A percentile compares a stretch with the other conserved stretches of the same genome.
phyloP scores from a whole-genome alignment of 106 monocot genomes.

The Xerophyta viscosa region DNA sequence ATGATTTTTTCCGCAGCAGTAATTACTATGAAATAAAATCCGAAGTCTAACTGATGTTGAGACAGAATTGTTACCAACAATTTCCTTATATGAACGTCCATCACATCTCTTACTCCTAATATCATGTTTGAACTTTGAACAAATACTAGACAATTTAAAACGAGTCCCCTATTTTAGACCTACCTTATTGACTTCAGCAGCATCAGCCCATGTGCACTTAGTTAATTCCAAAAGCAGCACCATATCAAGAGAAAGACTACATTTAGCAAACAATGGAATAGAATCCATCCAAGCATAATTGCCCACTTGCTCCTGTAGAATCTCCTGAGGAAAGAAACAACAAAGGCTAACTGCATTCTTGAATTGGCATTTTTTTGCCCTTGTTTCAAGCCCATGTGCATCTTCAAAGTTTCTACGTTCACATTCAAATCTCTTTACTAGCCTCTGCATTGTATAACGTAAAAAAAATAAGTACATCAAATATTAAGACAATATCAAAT shows the following conservation, averaged over 20 bases:
- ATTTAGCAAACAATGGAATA: slow-evolving; percentile 49
- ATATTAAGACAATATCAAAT: not conserved
- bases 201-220: slow-evolving; percentile 18
- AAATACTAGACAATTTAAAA: too few relatives aligned
- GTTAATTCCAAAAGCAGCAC: slow-evolving; percentile 43
- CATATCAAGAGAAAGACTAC: slow-evolving; percentile 51
- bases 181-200: slow-evolving; percentile 41
- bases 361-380: not conserved
- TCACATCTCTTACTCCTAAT: too few relatives aligned
- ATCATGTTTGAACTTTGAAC: too few relatives aligned
- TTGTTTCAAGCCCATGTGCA: too few relatives aligned
- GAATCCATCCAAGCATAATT: slow-evolving; percentile 46
- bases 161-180: not conserved
- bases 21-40: too few relatives aligned
- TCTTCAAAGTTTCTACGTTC: slow-evolving; percentile 38
- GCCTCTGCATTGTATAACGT: slow-evolving; percentile 30
- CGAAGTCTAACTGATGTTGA: too few relatives aligned
- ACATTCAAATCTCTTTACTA: slow-evolving; percentile 32
- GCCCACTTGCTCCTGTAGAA: slow-evolving; percentile 21
- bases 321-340: slow-evolving; percentile 35
- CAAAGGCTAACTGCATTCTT: slow-evolving; percentile 20
- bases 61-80: too few relatives aligned
- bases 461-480: too few relatives aligned
- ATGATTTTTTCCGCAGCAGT: too few relatives aligned
- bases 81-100: too few relatives aligned